These are phyloP conservation scores for Agapanthus africanus DNA, from an alignment of 106 monocot genomes.

Conservation along the genomic window DNA sequence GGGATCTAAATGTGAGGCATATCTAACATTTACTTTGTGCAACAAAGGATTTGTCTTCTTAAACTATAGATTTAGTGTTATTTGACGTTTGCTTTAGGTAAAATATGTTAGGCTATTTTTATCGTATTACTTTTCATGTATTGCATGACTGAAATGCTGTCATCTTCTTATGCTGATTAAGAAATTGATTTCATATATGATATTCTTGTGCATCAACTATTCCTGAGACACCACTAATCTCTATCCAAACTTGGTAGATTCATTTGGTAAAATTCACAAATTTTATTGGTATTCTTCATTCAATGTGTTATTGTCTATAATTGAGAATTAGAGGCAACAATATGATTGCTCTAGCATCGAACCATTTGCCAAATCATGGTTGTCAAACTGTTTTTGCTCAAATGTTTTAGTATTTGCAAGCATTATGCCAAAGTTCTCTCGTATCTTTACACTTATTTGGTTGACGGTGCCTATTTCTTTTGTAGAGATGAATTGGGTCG, in stretches of 20 bases:
- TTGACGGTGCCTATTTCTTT: not conserved
- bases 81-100: not conserved
- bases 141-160: not conserved
- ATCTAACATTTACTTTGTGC: not conserved
- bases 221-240: not conserved
- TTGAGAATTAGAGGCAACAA: not conserved
- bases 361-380: not conserved
- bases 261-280: not conserved
- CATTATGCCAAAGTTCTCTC: not conserved
- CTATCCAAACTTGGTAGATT: not conserved
- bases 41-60: not conserved
- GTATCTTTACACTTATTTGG: not conserved
- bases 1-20: too few species aligned
- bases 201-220: not conserved
- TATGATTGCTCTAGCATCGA: not conserved
- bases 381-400: not conserved
- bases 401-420: not conserved
- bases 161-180: not conserved
- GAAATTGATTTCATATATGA: not conserved
- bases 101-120: not conserved
- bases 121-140: not conserved
- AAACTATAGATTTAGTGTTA: not conserved
- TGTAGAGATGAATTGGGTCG: constrained; percentile 75
- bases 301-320: not conserved
- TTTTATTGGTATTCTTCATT: not conserved